Percentiles rank a stretch among this genome's conserved stretches.
Conservation (phyloP, 169 alveolate species). For the Eimeria nieschulzi region DNA sequence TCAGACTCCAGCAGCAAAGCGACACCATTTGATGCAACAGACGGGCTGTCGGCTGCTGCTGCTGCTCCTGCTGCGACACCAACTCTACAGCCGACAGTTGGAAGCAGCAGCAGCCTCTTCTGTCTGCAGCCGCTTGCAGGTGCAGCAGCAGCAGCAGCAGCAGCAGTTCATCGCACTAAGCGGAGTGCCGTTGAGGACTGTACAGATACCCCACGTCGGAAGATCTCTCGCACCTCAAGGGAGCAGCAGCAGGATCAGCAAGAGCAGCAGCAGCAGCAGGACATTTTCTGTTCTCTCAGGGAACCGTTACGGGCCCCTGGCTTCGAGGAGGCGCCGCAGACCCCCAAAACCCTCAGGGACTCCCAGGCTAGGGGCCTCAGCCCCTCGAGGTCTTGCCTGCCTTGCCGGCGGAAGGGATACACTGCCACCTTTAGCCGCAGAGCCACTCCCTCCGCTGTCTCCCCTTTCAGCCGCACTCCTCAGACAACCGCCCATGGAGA, state of each 20-base stretch:
- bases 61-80: too few species aligned
- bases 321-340: not conserved
- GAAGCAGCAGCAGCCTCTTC: not conserved
- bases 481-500: not conserved
- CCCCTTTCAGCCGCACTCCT: constrained; percentile 37
- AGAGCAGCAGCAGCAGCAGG: constrained; percentile 38
- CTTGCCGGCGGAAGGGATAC: not conserved
- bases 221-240: constrained; percentile 6
- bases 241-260: constrained; percentile 27
- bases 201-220: constrained; percentile 23
- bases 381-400: not conserved
- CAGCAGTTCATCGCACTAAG: constrained; percentile 24
- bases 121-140: not conserved
- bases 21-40: too few species aligned
- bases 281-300: not conserved
- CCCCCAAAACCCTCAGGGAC: not conserved
- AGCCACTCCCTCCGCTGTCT: constrained; percentile 27
- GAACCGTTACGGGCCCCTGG: not conserved
- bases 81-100: too few species aligned
- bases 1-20: not conserved
- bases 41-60: too few species aligned
- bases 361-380: not conserved
- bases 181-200: not conserved
- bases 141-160: constrained; percentile 57
- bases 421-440: constrained; percentile 1